Percentiles rank a stretch among this genome's conserved stretches.
These are phyloP conservation scores for Aeschynomene evenia DNA, from an alignment of 306 rosid species.

Conservation along the genomic window DNA sequence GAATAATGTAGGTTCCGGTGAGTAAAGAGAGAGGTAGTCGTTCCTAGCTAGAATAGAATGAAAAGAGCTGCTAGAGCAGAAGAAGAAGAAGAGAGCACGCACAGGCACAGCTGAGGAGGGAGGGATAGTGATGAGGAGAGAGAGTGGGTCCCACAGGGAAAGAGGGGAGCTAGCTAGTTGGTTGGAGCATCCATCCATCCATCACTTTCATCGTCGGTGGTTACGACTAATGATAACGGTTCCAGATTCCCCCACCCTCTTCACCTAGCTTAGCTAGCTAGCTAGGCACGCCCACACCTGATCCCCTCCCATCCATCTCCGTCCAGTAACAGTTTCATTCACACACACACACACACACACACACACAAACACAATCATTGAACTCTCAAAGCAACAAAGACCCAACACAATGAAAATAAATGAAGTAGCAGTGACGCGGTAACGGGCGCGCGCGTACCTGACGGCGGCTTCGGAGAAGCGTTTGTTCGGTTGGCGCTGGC, in stretches of 20 bases:
- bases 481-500: slow-evolving; percentile 70
- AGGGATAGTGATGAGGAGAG: slow-evolving; percentile 27
- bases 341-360: not conserved
- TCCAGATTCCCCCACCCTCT: not conserved
- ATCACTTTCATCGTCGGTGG: slow-evolving; percentile 35
- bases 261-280: no score
- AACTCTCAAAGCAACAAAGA: no score
- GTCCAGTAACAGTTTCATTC: not conserved
- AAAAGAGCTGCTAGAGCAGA: not conserved
- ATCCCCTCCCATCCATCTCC: not conserved
- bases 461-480: slow-evolving; percentile 72
- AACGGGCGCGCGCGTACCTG: slow-evolving; percentile 47
- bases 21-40: no score
- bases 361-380: not conserved
- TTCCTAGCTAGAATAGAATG: no score
- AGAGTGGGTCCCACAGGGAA: slow-evolving; percentile 39
- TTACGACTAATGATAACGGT: slow-evolving; percentile 21
- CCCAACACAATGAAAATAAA: not conserved
- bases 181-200: slow-evolving; percentile 34
- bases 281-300: slow-evolving; percentile 25
- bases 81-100: no score
- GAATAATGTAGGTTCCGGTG: not conserved
- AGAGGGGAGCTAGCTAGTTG: no score
- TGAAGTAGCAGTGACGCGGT: no score
- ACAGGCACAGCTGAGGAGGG: no score